phyloP scores from a whole-genome alignment of 331 rosid genomes.

The Ulmus americana region DNA sequence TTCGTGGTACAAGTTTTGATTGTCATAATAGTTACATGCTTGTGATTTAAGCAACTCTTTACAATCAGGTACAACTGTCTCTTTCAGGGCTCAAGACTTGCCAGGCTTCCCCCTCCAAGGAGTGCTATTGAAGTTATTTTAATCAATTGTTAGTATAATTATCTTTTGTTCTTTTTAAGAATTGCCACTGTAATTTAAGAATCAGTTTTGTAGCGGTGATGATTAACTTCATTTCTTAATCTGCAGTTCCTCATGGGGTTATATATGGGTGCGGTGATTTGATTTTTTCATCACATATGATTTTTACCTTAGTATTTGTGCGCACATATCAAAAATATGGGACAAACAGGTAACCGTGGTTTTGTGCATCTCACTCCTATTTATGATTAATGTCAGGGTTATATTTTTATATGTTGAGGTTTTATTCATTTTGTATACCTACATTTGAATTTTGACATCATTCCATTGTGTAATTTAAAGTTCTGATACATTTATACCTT shows the following conservation, averaged over 20 bases:
- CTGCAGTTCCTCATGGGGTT: constrained; percentile 34
- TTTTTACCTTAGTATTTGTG: constrained; percentile 49
- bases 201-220: constrained; percentile 1
- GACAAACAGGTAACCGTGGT: constrained; percentile 31
- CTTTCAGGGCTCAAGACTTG: constrained; percentile 49
- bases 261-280: constrained; percentile 52
- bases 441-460: too few species aligned
- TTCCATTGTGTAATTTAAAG: too few species aligned
- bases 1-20: not conserved
- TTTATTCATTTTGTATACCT: too few species aligned
- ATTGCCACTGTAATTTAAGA: not conserved
- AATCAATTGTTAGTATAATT: constrained; percentile 32
- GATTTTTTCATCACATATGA: constrained; percentile 56
- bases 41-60: constrained; percentile 12
- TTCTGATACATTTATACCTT: too few species aligned
- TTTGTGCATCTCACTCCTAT: not conserved
- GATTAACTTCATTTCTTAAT: constrained; percentile 2
- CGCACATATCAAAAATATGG: constrained; percentile 49
- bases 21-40: not conserved
- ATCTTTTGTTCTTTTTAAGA: not conserved
- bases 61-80: constrained; percentile 25
- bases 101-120: constrained; percentile 41
- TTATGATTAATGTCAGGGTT: not conserved
- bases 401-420: too few species aligned
- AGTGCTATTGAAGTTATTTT: constrained; percentile 40